Evolutionary conservation across 140 eudicot species (phyloP).

Genomic region (Senecio squalidus): DNA sequence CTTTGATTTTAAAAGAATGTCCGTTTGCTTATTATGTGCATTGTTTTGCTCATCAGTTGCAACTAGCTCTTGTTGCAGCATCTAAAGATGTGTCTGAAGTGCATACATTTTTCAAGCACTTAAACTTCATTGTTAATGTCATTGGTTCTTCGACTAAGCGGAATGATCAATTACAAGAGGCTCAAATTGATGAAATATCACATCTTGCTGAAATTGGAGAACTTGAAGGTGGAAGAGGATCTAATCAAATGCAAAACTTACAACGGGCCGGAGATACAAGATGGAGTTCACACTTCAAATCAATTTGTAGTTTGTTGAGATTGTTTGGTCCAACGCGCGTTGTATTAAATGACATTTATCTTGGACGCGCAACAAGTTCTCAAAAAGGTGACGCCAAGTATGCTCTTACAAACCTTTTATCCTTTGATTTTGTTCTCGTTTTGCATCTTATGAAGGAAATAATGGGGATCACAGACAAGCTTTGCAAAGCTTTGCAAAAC

Average conservation of each 20-base stretch:
- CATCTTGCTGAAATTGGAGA: neutral
- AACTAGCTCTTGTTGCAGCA: neutral
- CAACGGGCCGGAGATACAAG: neutral
- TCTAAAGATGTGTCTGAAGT: neutral
- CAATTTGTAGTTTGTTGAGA: neutral
- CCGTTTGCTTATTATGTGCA: neutral
- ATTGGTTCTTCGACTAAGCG: neutral
- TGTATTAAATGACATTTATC: neutral
- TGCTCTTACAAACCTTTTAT: neutral
- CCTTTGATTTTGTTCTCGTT: neutral
- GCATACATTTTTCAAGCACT: neutral
- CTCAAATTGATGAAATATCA: neutral
- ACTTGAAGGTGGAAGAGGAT: neutral
- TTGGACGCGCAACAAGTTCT: neutral
- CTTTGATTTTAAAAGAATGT: neutral
- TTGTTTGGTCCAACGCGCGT: neutral
- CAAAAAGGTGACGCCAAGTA: neutral
- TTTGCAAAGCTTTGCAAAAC: neutral
- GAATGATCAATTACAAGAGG: neutral
- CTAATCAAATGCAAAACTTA: neutral
- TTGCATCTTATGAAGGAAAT: neutral
- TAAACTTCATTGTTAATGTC: neutral
- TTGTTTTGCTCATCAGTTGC: conserved; percentile 1
- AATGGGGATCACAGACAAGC: neutral
- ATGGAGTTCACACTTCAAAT: neutral